Base-by-base conservation (phyloP, 495 filamentous ascomycete genomes). In the Aspergillus kassunensis region DNA sequence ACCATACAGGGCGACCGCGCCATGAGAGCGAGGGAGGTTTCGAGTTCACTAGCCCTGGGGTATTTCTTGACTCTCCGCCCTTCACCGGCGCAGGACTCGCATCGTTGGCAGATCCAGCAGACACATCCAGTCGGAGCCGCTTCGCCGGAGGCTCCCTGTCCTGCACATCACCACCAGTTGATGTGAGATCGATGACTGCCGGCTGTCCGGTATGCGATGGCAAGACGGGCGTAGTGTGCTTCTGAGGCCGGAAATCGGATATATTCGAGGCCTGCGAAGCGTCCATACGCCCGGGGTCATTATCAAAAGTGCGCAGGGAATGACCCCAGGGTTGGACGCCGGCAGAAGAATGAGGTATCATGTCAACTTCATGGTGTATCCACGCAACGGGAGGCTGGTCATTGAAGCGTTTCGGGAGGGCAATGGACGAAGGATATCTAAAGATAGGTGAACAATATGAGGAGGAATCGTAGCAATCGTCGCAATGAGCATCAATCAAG, bases 341-440 rank as follows among this genome's bases (percentile, higher is more conserved):
- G 59, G 66, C 69, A 59, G 71, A 74, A 51, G 73, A 62, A 67
- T 73, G 69, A 46, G 71, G 69, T 58, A 71, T 76, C 73, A 76
- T 76, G 61, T 66, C 67, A 64, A 65, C 60, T 54, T 69, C 73
- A 76, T 76, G 65, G 58, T 72, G 67, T 65, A 58, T 55, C 39
- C 44, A 52, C 46, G 60, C 49, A 54, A 53, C 20, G 44, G 45
- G 47, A 52, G 37, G 54, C 19, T 53, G 57, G 42, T 57, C 58
- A 65, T 64, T 41, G 56, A 53, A 58, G 35, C 29, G 25, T 23
- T 44, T 52, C 18, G 12, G 43, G 35, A 41, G 36, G 47, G 4
- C 18, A 37, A 23, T 12, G 13, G 33, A 36, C 6, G 20, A 36
- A 19, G 7, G 39, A 34, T 21, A n/a, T n/a, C n/a, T n/a, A 25